Base-by-base conservation (phyloP, 805 yeast genomes). In the Candida railenensis region DNA sequence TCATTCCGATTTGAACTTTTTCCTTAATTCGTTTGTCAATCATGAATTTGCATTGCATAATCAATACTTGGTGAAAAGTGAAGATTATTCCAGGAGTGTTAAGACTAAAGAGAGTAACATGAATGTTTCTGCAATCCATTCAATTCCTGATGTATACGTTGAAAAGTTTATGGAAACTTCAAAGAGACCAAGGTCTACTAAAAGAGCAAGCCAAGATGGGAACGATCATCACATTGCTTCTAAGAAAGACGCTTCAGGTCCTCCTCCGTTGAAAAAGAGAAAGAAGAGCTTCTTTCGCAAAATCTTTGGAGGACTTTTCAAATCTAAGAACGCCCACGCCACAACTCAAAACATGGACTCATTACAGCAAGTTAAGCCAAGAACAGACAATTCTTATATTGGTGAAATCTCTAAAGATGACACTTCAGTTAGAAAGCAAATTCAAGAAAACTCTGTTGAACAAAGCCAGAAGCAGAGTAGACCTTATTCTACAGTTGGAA, bases 1-100 rank as follows among this genome's bases (percentile, higher is more conserved):
- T 45, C 47, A 50, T 3, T 39, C 44, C 8, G 62, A 56, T 25
- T 42, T 58, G 41, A 45, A 50, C n/a, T 53, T 48, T 34, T 53
- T 48, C 40, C 32, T 52, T 11, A 39, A 48, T 4, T 43, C 42
- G 2, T 47, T 49, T 22, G 45, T 50, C 3, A 15, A 40, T 3
- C 22, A 39, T 22, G 9, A 25, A 22, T 12, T n/a, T 42, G 16
- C 30, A 16, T 8, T 34, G 22, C 15, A 5, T 5, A 21, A 40
- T 28, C n/a, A 14, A 14, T 8, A 7, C 5, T 8, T n/a, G 5
- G 5, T 34, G 37, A 34, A n/a, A 14, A 36, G 12, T n/a, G 39
- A 36, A 5, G 44, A 41, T 41, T 21, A 41, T 33, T 5, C 39
- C 32, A 18, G 21, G 32, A 39, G 36, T 16, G 37, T 37, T 19